Evolutionary conservation across 2,329 filamentous ascomycete species (phyloP), one percentile per base, ranked within the genome.

Genomic region (Fusarium protoensiforme): DNA sequence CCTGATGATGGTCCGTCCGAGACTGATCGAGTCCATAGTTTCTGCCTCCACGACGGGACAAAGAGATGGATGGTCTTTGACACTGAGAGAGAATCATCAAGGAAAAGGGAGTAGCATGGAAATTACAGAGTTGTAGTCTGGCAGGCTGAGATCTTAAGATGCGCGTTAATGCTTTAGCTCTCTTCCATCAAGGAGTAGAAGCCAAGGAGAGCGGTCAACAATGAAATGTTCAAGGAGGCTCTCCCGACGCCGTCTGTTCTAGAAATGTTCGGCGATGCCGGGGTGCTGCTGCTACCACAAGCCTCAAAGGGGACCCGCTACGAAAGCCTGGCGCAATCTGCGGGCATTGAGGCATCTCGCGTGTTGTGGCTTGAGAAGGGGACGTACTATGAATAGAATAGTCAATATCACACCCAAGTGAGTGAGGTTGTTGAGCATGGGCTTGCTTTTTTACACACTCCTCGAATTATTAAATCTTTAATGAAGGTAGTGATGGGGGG

Each of bases 191-290:
- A 64, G 39, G 36, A 60, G 24, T 29, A 31, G 51, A 36, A 11
- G 38, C 56, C 46, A 51, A 59, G 57, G 39, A 29, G 16, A 33
- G 33, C 20, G 33, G 24, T 38, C 43, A 61, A 22, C 20, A 18
- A 31, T 6, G 31, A 48, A 35, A n/a, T 20, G 35, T 14, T 35
- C n/a, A 56, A 31, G 54, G 60, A 20, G 22, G 22, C 9, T 53
- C 35, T 39, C 22, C 18, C 57, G 36, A 64, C 48, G 38, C 59
- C 60, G 60, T 27, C 51, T n/a, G 41, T 68, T 75, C 72, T 75
- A 38, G 64, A 75, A 73, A 43, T 35, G 43, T 56, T 75, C 72
- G 72, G 72, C 39, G 61, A 65, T 48, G 69, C 72, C 72, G 72
- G 65, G 53, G 66, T n/a, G n/a, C n/a, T 46, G 51, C 46, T 67